Base-by-base conservation (phyloP, 1,139 yeast species). In the Yamadazyma diddensiae region DNA sequence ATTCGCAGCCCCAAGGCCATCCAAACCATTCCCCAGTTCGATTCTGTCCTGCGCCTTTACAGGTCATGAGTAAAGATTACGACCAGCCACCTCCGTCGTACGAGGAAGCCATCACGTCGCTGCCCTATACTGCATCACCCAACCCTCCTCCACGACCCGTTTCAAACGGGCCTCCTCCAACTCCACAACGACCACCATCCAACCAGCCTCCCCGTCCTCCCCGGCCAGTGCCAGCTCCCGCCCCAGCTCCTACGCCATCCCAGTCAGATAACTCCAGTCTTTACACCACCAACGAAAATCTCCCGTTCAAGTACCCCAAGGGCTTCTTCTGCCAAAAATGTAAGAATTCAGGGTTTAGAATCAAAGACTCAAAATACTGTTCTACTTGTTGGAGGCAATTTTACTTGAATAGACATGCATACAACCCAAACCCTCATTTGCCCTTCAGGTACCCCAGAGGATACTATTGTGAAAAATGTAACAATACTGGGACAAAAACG, bases 401-500 rank as follows among this genome's bases (percentile, higher is more conserved):
- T 39, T 66, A 57, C 39, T 42, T 63, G 28, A 41, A 41, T 7
- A 38, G 47, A 12, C 39, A 59, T 33, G 61, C 65, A 12, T 67
- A 63, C 42, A 67, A 67, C 41, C 73, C 74, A 22, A 65, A 64
- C 38, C 57, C 62, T 0, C 30, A 43, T 1, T 50, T 67, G n/a
- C 60, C 68, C 0, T 66, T 61, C 50, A 57, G 57, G 31, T 86
- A 83, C 49, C 94, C 95, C 1, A 56, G 47, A 2, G 67, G 77
- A 2, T 81, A 65, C 51, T 61, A 65, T 42, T 87, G 96, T 50
- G 59, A 63, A 6, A 82, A 81, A 48, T 87, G 96, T 59, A 62
- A 71, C 36, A 87, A 87, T 50, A 82, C 94, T 0, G 95, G 95
- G 0, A 62, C 64, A 46, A 83, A 83, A 56, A 29, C 41, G 27